These are phyloP conservation scores for Talaromyces sp. DNA, from an alignment of 2,329 filamentous ascomycete species.

Conservation along the genomic window DNA sequence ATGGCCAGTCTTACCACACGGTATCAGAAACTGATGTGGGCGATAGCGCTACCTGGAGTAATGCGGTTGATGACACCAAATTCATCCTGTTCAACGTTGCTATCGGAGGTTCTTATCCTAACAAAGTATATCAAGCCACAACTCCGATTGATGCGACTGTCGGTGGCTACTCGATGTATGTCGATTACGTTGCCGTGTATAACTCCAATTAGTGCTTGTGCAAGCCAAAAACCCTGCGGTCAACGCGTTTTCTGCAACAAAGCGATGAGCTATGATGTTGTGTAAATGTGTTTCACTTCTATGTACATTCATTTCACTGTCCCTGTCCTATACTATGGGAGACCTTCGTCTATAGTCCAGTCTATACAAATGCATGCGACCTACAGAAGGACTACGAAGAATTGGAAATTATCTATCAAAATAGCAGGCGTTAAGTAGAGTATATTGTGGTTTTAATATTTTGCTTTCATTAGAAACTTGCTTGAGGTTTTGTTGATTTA, in stretches of 20 bases:
- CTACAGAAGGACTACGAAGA: no score
- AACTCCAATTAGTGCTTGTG: background rate
- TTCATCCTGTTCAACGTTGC: background rate
- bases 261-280: background rate
- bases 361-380: no score
- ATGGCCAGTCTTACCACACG: background rate
- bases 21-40: background rate
- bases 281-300: background rate
- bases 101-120: background rate
- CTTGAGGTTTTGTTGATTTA: background rate
- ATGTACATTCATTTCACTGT: no score
- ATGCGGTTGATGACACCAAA: background rate
- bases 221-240: background rate
- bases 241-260: background rate
- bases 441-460: no score
- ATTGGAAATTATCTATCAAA: no score
- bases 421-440: no score
- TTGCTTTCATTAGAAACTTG: background rate
- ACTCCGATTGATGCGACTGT: background rate
- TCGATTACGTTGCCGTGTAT: background rate
- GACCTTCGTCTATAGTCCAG: no score
- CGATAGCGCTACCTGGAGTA: background rate
- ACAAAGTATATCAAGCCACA: background rate
- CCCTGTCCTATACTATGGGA: no score
- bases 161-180: background rate